Conservation (phyloP, 148 eudicot genomes). For the Chenopodium formosanum region DNA sequence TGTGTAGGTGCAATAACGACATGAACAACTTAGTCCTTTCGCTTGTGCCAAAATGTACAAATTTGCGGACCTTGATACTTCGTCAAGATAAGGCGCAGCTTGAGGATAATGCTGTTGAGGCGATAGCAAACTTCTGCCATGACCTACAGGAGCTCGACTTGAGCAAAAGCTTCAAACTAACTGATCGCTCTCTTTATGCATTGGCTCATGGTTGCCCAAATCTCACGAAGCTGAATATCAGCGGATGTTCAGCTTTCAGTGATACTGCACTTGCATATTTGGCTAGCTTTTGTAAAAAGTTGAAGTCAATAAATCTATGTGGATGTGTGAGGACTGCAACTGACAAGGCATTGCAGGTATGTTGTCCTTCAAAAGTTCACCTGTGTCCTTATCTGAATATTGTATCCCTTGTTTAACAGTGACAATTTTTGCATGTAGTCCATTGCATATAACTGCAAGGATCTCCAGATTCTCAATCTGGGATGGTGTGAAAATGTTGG, state of each 20-base stretch:
- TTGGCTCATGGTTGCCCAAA: conserved; percentile 81
- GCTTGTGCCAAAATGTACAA: conserved; percentile 74
- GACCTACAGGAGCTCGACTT: conserved; percentile 85
- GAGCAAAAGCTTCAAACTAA: conserved; percentile 88
- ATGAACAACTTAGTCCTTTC: conserved; percentile 78
- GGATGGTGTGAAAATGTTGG: conserved; percentile 96
- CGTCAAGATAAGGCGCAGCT: conserved; percentile 92
- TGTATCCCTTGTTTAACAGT: background rate
- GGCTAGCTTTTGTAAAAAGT: conserved; percentile 57
- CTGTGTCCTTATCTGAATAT: background rate
- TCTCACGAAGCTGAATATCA: conserved; percentile 74
- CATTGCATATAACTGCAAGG: conserved; percentile 75
- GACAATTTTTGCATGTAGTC: conserved; percentile 44
- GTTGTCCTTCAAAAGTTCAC: background rate
- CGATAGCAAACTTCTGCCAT: conserved; percentile 62
- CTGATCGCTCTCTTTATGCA: conserved; percentile 76
- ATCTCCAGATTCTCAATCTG: conserved; percentile 67
- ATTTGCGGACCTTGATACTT: conserved; percentile 57
- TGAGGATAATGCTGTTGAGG: conserved; percentile 70
- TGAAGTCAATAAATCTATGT: conserved; percentile 76
- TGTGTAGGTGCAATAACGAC: conserved; percentile 74
- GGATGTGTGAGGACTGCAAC: conserved; percentile 91
- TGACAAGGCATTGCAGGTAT: conserved; percentile 84
- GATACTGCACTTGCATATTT: conserved; percentile 70
- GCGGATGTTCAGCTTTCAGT: conserved; percentile 79